These are phyloP conservation scores for Lentinula edodes DNA, from an alignment of 768 basidiomycete species.

Conservation along the genomic window DNA sequence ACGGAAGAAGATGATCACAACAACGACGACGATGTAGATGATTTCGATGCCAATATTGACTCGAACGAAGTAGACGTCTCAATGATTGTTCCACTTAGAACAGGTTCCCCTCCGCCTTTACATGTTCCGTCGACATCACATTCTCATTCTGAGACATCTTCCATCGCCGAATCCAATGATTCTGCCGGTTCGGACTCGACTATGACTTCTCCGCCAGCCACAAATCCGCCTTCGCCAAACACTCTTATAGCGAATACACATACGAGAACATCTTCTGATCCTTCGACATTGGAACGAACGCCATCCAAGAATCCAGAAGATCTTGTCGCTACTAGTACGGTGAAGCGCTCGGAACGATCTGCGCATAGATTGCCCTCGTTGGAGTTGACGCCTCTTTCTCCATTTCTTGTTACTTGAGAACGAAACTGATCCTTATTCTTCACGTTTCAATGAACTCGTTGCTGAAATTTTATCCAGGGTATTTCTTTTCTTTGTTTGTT, in stretches of 20 bases:
- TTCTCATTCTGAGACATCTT: not conserved
- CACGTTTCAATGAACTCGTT: no score
- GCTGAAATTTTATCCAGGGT: not conserved
- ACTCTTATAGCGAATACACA: not conserved
- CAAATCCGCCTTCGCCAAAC: not conserved
- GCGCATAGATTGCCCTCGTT: not conserved
- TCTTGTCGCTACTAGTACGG: not conserved
- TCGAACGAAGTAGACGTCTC: constrained; percentile 1
- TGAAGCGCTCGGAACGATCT: not conserved
- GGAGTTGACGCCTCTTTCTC: not conserved
- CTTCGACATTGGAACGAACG: not conserved
- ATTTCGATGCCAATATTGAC: not conserved
- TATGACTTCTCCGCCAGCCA: constrained; percentile 59
- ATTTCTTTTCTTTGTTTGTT: not conserved
- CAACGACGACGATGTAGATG: not conserved
- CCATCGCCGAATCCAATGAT: not conserved
- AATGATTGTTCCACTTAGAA: not conserved
- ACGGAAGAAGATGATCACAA: not conserved
- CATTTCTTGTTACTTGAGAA: not conserved
- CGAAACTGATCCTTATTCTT: no score
- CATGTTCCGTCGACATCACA: not conserved
- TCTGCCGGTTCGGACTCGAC: constrained; percentile 24
- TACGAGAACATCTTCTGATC: not conserved
- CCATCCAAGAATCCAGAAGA: not conserved
- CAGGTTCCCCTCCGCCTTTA: constrained; percentile 1